Evolutionary conservation across 1,139 yeast genomes (phyloP).

Genomic region (Scheffersomyces titani): DNA sequence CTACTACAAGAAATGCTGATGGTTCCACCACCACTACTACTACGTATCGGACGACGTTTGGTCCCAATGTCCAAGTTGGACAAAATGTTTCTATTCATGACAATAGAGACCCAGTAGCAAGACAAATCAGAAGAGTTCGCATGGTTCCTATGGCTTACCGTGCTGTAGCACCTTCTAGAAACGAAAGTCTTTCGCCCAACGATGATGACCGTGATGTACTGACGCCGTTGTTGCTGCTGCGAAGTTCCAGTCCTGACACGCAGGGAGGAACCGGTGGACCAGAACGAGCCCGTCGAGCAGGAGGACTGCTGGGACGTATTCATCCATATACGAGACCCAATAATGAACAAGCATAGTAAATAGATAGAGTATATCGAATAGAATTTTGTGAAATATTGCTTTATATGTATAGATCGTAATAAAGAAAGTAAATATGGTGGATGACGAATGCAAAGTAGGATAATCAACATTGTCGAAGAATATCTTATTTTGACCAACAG

Average conservation of each 20-base stretch:
- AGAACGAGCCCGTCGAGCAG: conserved; percentile 27
- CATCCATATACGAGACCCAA: conserved; percentile 30
- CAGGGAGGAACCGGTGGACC: conserved; percentile 27
- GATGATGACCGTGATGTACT: background rate
- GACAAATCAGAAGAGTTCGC: background rate
- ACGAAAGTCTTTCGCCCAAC: background rate
- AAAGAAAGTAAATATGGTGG: no score
- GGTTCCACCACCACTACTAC: background rate
- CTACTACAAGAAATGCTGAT: background rate
- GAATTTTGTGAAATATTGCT: background rate
- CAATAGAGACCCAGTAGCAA: background rate
- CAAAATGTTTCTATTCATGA: background rate
- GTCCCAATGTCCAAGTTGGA: background rate
- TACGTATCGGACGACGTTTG: background rate
- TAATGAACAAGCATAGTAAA: background rate
- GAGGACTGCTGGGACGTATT: conserved; percentile 17
- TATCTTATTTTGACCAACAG: no score
- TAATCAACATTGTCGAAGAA: no score
- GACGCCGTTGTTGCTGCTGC: background rate
- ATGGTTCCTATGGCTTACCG: background rate
- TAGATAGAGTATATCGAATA: background rate
- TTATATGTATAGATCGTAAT: no score
- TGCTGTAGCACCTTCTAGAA: background rate
- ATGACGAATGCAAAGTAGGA: no score
- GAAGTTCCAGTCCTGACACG: background rate